Evolutionary conservation across 345 rosid species (phyloP), one percentile per base, ranked within the genome.

Genomic region (Odontarrhena argentea): DNA sequence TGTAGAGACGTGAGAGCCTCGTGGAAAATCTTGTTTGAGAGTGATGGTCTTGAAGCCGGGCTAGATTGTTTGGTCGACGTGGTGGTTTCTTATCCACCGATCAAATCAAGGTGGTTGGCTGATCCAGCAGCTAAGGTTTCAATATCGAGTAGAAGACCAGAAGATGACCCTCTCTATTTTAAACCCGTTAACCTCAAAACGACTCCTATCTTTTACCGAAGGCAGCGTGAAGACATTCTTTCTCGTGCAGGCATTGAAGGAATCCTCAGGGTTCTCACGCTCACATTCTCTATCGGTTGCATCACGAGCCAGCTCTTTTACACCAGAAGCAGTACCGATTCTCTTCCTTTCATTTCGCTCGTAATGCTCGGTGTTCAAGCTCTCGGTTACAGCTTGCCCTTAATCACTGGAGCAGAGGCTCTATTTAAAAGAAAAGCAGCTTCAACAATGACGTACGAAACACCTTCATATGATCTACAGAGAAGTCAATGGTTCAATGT

Each of bases 361-460:
- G 98, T 92, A 37, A 87, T 87, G 92, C 81, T 92, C 0, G 96
- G 96, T 9, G 86, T 82, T 74, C 98, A 92, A 77, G 98, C 88
- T 49, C 77, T 92, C 1, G 96, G 98, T 28, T 87, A 85, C 62
- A 79, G 94, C 72, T 80, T 85, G 53, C 92, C 94, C 7, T 78
- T 92, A 64, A 87, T 92, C 69, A 88, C 96, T 0, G 94, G 96
- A 24, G 90, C 92, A 1, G 95, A 92, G 67, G 90, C 95, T 58
- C 76, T 92, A 73, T 86, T 88, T 67, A 86, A 74, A 78, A 78
- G 79, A 65, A 70, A 60, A 37, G 72, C 78, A 34, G 79, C 81
- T 71, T 75, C 87, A 10, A 76, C 77, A 53, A 77, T 87, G 37
- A 48, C 46, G 0, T 76, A 78, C 9, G 85, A 77, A 68, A 73